Evolutionary conservation across 805 yeast species (phyloP).

Genomic region (Ogataea pini): DNA sequence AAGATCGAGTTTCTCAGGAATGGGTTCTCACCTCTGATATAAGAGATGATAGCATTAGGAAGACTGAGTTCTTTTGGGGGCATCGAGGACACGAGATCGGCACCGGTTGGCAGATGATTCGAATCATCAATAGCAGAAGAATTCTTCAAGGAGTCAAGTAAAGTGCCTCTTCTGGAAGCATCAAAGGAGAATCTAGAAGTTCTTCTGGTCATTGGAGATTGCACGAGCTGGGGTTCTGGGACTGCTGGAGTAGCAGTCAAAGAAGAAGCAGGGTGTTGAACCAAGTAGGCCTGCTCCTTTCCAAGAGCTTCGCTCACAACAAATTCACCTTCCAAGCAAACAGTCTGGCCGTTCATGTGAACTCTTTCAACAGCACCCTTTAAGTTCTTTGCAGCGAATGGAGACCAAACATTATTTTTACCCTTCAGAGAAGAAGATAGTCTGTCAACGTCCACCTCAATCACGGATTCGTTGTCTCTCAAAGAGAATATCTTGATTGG

Average conservation of each 20-base stretch:
- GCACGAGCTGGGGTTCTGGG: constrained; percentile 32
- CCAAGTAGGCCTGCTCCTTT: constrained; percentile 49
- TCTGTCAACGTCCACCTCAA: constrained; percentile 85
- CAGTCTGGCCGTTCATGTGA: constrained; percentile 71
- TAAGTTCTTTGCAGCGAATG: constrained; percentile 53
- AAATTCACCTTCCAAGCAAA: constrained; percentile 79
- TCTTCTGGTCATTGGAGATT: constrained; percentile 41
- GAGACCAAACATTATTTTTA: constrained; percentile 49
- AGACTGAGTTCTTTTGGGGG: constrained; percentile 71
- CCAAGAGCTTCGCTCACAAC: constrained; percentile 64
- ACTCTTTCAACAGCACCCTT: constrained; percentile 91
- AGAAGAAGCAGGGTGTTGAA: constrained; percentile 42
- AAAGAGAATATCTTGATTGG: constrained; percentile 83
- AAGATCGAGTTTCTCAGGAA: constrained; percentile 85
- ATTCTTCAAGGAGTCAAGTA: constrained; percentile 36
- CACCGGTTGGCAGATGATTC: constrained; percentile 52
- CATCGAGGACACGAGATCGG: constrained; percentile 72
- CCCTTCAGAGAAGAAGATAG: constrained; percentile 42
- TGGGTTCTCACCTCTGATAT: constrained; percentile 82
- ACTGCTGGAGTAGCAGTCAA: constrained; percentile 33
- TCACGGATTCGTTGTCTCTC: constrained; percentile 74
- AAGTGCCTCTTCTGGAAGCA: constrained; percentile 39
- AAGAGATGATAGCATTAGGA: constrained; percentile 75
- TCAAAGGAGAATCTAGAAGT: constrained; percentile 53
- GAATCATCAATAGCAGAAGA: constrained; percentile 40